Evolutionary conservation across 768 basidiomycete genomes (phyloP).

Genomic region (Amanita muscaria): DNA sequence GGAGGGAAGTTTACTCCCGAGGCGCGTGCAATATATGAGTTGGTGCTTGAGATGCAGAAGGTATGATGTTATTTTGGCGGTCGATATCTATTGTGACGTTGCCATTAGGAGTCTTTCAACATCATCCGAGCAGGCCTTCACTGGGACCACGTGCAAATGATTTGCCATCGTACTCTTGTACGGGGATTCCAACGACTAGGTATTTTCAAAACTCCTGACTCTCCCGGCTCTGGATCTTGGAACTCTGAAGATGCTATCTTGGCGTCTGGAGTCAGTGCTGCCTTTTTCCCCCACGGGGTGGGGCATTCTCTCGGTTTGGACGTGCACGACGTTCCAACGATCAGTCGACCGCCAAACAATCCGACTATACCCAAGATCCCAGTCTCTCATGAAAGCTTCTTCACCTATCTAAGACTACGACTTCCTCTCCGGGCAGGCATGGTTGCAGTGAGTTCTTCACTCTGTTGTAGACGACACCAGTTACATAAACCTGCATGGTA

Average conservation of each 20-base stretch:
- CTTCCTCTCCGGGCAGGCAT: conserved; percentile 67
- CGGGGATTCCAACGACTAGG: conserved; percentile 76
- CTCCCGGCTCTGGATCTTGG: conserved; percentile 42
- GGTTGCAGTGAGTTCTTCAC: conserved; percentile 62
- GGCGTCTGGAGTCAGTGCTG: conserved; percentile 64
- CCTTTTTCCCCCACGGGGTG: conserved; percentile 92
- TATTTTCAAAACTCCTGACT: conserved; percentile 62
- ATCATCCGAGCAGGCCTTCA: conserved; percentile 69
- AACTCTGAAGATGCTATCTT: conserved; percentile 64
- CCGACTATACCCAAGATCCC: conserved; percentile 34
- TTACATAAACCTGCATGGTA: background rate
- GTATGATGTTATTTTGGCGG: conserved; percentile 26
- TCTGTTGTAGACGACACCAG: background rate
- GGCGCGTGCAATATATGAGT: conserved; percentile 73
- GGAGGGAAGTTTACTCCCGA: conserved; percentile 81
- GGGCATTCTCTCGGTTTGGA: conserved; percentile 91
- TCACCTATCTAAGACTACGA: conserved; percentile 72
- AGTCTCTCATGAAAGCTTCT: conserved; percentile 55
- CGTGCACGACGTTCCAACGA: conserved; percentile 85
- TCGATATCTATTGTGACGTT: background rate
- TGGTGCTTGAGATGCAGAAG: conserved; percentile 88
- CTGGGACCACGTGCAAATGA: conserved; percentile 83
- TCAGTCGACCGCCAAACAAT: conserved; percentile 63
- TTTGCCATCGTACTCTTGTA: conserved; percentile 77
- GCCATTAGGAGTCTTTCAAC: conserved; percentile 53